Evolutionary conservation across 768 basidiomycete genomes (phyloP).

Genomic region (Saitozyma sp.): DNA sequence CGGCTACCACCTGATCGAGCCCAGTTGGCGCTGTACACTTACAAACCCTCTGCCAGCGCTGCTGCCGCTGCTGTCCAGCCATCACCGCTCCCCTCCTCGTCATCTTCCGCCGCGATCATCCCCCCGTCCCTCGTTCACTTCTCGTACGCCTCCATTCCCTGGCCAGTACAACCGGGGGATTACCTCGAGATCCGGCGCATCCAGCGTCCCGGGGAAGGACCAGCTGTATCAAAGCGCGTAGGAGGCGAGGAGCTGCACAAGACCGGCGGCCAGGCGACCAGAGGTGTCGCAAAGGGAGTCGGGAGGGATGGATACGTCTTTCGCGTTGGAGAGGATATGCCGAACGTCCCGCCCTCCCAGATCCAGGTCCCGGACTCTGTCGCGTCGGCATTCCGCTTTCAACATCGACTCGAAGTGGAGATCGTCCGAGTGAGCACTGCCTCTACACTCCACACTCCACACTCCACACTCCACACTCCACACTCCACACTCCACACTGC

Average conservation of each 20-base stretch:
- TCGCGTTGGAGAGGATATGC: constrained; percentile 33
- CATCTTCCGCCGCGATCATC: constrained; percentile 5
- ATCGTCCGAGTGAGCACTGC: constrained; percentile 27
- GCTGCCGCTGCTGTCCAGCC: constrained; percentile 18
- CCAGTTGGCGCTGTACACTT: constrained; percentile 34
- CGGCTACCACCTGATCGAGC: constrained; percentile 16
- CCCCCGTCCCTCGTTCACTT: constrained; percentile 27
- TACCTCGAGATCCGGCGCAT: constrained; percentile 43
- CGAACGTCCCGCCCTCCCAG: constrained; percentile 33
- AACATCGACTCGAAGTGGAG: constrained; percentile 38
- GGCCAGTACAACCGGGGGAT: constrained; percentile 32
- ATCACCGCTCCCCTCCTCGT: constrained; percentile 29
- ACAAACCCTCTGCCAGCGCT: constrained; percentile 22
- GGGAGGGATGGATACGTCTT: constrained; percentile 44
- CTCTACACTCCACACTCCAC: neutral
- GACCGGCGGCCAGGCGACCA: constrained; percentile 36
- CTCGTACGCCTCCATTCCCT: constrained; percentile 33
- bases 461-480: neutral
- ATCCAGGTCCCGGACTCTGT: constrained; percentile 44
- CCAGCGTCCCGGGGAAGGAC: constrained; percentile 4
- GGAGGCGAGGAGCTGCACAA: constrained; percentile 65
- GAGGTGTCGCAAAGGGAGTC: constrained; percentile 21
- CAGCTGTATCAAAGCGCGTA: neutral
- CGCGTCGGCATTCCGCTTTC: constrained; percentile 39
- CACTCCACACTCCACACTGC: neutral